Base-by-base conservation (phyloP, 1,284 basidiomycete genomes). In the Malassezia sp. region DNA sequence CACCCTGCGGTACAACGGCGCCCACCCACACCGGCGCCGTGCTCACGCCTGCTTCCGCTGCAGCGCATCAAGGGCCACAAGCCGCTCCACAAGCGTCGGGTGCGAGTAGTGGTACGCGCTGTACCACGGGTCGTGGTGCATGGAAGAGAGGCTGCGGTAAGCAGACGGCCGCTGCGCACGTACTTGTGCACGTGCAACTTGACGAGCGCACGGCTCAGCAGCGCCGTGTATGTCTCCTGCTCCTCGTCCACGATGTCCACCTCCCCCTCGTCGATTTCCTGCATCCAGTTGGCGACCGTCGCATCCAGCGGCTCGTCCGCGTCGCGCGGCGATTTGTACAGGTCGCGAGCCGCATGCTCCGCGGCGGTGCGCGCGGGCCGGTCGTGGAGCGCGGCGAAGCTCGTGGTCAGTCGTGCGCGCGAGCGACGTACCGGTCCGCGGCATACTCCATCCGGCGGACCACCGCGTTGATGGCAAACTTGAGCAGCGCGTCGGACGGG, bases 91-190 rank as follows among this genome's bases (percentile, higher is more conserved):
- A 9, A 69, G 45, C 3, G 64, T 65, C 3, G 67, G 67, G 31
- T 69, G 67, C 12, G 57, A 61, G 43, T 69, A 58, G 43, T 67
- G 63, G 35, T 64, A 66, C 9, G 64, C 65, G 14, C 61, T 62
- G 39, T 64, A 69, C 28, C 67, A 57, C 11, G 61, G 49, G 24
- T 69, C 67, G 45, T 67, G 58, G 41, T 69, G 60, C 59, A 69
- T 64, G n/a, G 63, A 57, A 5, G 61, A 61, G 9, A 69, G 55
- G 20, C 55, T 57, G 45, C 3, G 17, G 33, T n/a, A 22, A 26
- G n/a, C 14, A 28, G n/a, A n/a, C n/a, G n/a, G n/a, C n/a, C 3
- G 15, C 4, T 2, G 10, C 15, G 5, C n/a, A 57, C 53, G 28
- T 43, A 58, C 53, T 69, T 69, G 39, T 69, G 61, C 1, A 66